Evolutionary conservation across 441 rosid genomes (phyloP), one percentile per base, ranked within the genome.

Genomic region (Kokia cookei): DNA sequence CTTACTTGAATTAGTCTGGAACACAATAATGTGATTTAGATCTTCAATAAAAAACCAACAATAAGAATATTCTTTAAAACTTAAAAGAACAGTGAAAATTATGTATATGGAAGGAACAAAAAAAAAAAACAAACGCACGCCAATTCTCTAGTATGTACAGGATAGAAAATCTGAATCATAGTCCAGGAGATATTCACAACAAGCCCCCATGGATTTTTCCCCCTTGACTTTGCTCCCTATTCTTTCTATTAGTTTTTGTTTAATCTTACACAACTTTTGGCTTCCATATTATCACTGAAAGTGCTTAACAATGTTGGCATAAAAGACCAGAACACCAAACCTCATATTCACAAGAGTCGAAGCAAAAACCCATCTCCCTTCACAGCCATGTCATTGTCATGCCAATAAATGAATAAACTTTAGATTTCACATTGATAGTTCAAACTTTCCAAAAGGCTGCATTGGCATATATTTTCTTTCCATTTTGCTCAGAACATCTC

Each of bases 1-100:
- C 85, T 86, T 91, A 75, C 92, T 89, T 26, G 97, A 82, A 79
- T 82, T 96, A 76, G 98, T 94, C 98, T 94, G 92, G 57, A 59
- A 77, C 51, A 79, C 19, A 80, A 22, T 53, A 60, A 79, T 45
- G 51, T 40, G 64, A 58, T 75, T 37, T 64, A 43, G n/a, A 74
- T 50, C 69, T 60, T 75, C 24, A 51, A 69, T 47, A 29, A 68
- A 65, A 64, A 67, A 32, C 15, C 22, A 55, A 67, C 45, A 17
- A 59, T 10, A 42, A 43, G 14, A 45, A 61, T 19, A 17, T 48
- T 43, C 75, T 43, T 24, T 43, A 60, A 29, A 37, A 19, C 1
- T 48, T 68, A 55, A 8, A 55, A 70, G 64, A 13, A 37, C 35
- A 10, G 12, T 24, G 19, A 66, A 14, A n/a, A 29, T 48, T 29